Conservation (phyloP, 2,329 filamentous ascomycete species). For the Aurifilum marmelostoma region DNA sequence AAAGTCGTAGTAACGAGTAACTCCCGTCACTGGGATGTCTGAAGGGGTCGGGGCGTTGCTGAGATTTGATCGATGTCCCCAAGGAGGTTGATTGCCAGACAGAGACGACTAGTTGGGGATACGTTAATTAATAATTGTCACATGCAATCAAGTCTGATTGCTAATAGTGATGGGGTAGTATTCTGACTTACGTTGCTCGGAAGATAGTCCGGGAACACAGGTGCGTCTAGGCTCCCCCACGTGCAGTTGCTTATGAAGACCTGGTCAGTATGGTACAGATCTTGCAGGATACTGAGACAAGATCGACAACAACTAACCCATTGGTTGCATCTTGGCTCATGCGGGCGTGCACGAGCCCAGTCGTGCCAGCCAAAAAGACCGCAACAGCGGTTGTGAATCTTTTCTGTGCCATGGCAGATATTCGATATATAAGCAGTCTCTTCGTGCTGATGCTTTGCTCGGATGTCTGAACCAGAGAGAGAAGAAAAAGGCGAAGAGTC, state of each 20-base stretch:
- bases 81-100: background rate
- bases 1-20: conserved; percentile 38
- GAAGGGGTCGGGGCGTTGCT: background rate
- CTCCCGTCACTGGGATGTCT: conserved; percentile 41
- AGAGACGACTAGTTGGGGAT: background rate
- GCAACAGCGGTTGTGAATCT: background rate
- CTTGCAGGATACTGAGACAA: background rate
- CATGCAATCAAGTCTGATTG: background rate
- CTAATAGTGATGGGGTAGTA: background rate
- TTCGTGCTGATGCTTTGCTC: background rate
- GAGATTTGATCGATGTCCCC: background rate
- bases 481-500: background rate
- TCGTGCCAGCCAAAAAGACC: background rate
- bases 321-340: background rate
- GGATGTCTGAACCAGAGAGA: background rate
- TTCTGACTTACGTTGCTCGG: background rate
- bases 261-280: background rate
- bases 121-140: background rate
- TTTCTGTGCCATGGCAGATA: background rate
- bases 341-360: background rate
- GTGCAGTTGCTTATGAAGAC: background rate
- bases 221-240: background rate
- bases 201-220: background rate
- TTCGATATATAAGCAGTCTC: background rate
- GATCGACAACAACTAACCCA: background rate